Percentiles rank a stretch among this genome's conserved stretches.
Evolutionary conservation across 306 rosid species (phyloP).

Genomic region (Clitoria ternatea): DNA sequence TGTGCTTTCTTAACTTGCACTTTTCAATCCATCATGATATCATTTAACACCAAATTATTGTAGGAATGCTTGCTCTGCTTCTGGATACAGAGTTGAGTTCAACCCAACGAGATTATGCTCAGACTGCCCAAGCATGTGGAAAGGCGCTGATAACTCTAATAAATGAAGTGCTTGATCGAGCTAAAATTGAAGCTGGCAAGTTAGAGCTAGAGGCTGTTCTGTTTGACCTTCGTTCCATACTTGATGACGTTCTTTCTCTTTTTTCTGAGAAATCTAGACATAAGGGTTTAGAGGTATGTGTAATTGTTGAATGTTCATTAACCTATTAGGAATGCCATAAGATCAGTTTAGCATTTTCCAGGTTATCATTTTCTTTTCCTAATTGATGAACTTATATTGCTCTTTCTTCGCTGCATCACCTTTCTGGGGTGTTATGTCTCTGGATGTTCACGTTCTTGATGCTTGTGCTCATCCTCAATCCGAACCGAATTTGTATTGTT

Average conservation of each 20-base stretch:
- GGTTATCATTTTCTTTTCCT: background rate
- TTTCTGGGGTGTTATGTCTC: slow-evolving; percentile 14
- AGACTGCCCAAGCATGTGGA: slow-evolving; percentile 90
- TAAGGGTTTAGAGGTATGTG: slow-evolving; percentile 75
- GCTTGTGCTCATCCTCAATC: background rate
- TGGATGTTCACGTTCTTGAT: slow-evolving; percentile 17
- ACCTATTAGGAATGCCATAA: background rate
- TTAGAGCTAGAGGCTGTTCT: slow-evolving; percentile 92
- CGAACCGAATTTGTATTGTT: background rate
- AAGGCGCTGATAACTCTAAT: slow-evolving; percentile 79
- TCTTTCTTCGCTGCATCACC: background rate
- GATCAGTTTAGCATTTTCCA: background rate
- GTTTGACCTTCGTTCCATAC: slow-evolving; percentile 72
- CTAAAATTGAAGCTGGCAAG: slow-evolving; percentile 90
- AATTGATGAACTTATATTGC: slow-evolving; percentile 21
- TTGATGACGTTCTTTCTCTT: slow-evolving; percentile 87
- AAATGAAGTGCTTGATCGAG: slow-evolving; percentile 92
- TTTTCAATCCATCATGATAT: slow-evolving; percentile 1
- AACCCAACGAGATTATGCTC: slow-evolving; percentile 88
- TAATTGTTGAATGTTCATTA: slow-evolving; percentile 21
- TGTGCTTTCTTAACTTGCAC: background rate
- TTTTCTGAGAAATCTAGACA: slow-evolving; percentile 90
- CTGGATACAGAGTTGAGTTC: slow-evolving; percentile 83
- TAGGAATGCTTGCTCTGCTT: slow-evolving; percentile 93
- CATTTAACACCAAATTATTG: slow-evolving; percentile 19